Base-by-base conservation (phyloP, 2,329 filamentous ascomycete species). In the Mycocentrospora acerina region DNA sequence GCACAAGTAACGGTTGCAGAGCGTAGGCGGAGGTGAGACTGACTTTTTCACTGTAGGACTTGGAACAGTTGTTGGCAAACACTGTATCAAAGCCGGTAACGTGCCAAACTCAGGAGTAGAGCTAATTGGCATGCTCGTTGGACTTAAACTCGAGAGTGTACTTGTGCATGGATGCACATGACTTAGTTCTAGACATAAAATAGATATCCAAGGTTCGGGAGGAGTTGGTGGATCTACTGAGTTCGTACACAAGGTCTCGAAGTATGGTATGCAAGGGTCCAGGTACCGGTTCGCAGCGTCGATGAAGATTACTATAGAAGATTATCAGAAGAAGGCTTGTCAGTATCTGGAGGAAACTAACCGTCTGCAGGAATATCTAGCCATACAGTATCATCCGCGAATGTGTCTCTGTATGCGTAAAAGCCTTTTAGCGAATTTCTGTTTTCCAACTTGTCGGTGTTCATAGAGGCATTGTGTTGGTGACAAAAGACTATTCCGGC, bases 401-500 rank as follows among this genome's bases (percentile, higher is more conserved):
- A 84, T 2, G 80, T 82, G 63, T 83, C 81, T 57, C 81, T 82
- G 62, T 84, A 83, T 16, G 79, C 79, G 58, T 83, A 84, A 60
- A 83, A 84, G 13, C 77, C 75, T 44, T 78, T 79, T 44, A 83
- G 64, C 33, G 69, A 71, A 24, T 71, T 73, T 29, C 72, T 69
- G 16, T 64, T 59, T 13, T 60, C 62, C 4, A 65, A 65, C 29
- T 71, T 69, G 11, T 67, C 66, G 32, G 76, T 74, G 42, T 83
- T 84, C 80, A 84, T 81, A 14, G 80, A 83, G 22, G 81, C 80
- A 74, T 85, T 85, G 64, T 85, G 81, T 56, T 85, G 81, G 62
- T 85, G 82, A 38, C 81, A 77, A 55, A 84, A 85, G 29, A 83
- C 78, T 51, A 85, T 76, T 35, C 79, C 80, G 46, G 80, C 79